phyloP scores from a whole-genome alignment of 768 basidiomycete genomes.

The Lentinula detonsa region DNA sequence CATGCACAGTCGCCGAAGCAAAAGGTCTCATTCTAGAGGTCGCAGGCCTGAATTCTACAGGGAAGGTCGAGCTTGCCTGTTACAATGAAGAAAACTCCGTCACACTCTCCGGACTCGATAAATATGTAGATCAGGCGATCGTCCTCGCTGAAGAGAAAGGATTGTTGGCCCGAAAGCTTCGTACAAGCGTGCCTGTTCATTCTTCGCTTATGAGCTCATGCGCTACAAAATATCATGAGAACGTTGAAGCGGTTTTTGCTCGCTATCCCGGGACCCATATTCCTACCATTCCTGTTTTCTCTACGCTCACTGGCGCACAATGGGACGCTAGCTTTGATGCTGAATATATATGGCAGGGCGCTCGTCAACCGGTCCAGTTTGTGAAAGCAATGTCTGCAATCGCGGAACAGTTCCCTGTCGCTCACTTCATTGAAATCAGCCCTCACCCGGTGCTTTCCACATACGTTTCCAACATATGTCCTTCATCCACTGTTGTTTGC shows the following conservation, averaged over 20 bases:
- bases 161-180: constrained; percentile 29
- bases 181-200: constrained; percentile 32
- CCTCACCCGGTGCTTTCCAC: constrained; percentile 33
- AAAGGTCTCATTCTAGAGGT: constrained; percentile 16
- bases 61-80: constrained; percentile 27
- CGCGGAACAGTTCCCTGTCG: constrained; percentile 8
- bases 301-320: constrained; percentile 25
- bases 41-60: constrained; percentile 11
- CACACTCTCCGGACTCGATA: constrained; percentile 26
- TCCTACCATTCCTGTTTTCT: constrained; percentile 27
- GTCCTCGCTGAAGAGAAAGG: constrained; percentile 18
- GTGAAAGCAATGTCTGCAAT: constrained; percentile 22
- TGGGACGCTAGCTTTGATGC: constrained; percentile 19
- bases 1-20: constrained; percentile 24
- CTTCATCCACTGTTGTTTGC: constrained; percentile 14
- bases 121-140: constrained; percentile 23
- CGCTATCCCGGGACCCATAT: constrained; percentile 21
- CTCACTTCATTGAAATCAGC: constrained; percentile 29
- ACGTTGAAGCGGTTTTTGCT: constrained; percentile 25
- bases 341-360: constrained; percentile 36
- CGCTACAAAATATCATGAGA: constrained; percentile 17
- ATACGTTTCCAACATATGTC: constrained; percentile 21
- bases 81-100: constrained; percentile 33
- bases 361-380: constrained; percentile 31
- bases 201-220: constrained; percentile 31